Base-by-base conservation (phyloP, 257 asterid species). In the Solanum gracilifrons region DNA sequence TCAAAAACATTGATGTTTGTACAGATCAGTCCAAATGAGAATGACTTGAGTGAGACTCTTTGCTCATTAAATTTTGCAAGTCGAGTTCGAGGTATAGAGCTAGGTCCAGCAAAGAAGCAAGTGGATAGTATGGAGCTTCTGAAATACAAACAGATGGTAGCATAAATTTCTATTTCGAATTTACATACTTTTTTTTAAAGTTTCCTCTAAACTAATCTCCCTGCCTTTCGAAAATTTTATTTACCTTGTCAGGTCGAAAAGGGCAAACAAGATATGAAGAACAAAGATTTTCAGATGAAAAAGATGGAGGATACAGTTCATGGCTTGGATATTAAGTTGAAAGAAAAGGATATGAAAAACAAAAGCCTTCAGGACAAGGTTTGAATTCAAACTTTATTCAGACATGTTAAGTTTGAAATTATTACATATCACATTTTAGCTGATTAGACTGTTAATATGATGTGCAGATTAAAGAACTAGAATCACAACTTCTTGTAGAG, bases 51-150 rank as follows among this genome's bases (percentile, higher is more conserved):
- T 31, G 99, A 97, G 92, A 96, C 98, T 85, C 94, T 96, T 89
- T 96, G 99, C 95, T 97, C 99, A 13, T 91, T 97, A 11, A 96
- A 96, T 89, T 97, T 97, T 88, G 99, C 99, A 11, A 97, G 98
- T 89, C 89, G 99, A 90, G 99, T 96, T 87, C 93, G 99, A 31
- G 99, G 99, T 51, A 93, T 97, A 83, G 99, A 97, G 91, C 89
- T 97, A 77, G 99, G 99, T 55, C 97, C 99, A 77, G 98, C 98
- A 86, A 97, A 93, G 94, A 97, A 92, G 94, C 99, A 97, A 88
- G 90, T 92, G 90, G 98, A 96, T 92, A 96, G 88, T 91, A 83
- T 92, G 13, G 99, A 97, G 94, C 92, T 95, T 48, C 89, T 95
- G 88, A 96, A 92, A 91, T 91, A 91, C 94, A 97, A 94, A 88